Percentiles rank a stretch among this genome's conserved stretches.
Evolutionary conservation across 768 basidiomycete genomes (phyloP).

Genomic region (Phaeolepiota aurea): DNA sequence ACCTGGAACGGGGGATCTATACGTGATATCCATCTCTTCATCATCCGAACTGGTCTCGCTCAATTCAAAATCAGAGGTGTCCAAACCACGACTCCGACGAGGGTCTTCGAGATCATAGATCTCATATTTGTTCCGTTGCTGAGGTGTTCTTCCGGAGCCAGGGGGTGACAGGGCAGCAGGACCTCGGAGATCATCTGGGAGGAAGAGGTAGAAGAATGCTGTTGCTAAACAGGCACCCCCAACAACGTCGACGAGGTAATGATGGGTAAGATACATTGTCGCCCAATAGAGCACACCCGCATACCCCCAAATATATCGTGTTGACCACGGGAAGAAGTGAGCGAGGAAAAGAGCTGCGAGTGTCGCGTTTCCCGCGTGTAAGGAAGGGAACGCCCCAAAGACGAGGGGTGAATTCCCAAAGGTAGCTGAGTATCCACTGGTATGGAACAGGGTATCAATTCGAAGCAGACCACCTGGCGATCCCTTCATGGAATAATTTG

Average conservation of each 20-base stretch:
- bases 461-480: constrained; percentile 90
- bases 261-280: constrained; percentile 97
- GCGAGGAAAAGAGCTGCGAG: constrained; percentile 89
- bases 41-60: constrained; percentile 53
- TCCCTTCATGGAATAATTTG: constrained; percentile 86
- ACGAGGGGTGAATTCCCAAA: constrained; percentile 89
- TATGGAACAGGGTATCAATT: constrained; percentile 83
- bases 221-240: constrained; percentile 89
- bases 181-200: constrained; percentile 73
- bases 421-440: constrained; percentile 63
- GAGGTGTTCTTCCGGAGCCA: constrained; percentile 20
- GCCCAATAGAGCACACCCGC: constrained; percentile 89
- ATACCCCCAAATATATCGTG: constrained; percentile 73
- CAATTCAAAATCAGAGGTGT: constrained; percentile 47
- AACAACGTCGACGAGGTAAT: constrained; percentile 97
- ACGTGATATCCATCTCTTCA: constrained; percentile 61
- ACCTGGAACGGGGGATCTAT: constrained; percentile 52
- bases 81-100: constrained; percentile 22
- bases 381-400: constrained; percentile 93
- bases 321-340: constrained; percentile 84
- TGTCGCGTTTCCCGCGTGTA: constrained; percentile 87
- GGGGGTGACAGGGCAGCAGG: constrained; percentile 43
- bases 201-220: constrained; percentile 78
- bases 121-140: constrained; percentile 57
- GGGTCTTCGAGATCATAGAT: constrained; percentile 71